A percentile compares a stretch with the other conserved stretches of the same genome.
Evolutionary conservation across 345 rosid species (phyloP).

Genomic region (Crucihimalaya himalaica): DNA sequence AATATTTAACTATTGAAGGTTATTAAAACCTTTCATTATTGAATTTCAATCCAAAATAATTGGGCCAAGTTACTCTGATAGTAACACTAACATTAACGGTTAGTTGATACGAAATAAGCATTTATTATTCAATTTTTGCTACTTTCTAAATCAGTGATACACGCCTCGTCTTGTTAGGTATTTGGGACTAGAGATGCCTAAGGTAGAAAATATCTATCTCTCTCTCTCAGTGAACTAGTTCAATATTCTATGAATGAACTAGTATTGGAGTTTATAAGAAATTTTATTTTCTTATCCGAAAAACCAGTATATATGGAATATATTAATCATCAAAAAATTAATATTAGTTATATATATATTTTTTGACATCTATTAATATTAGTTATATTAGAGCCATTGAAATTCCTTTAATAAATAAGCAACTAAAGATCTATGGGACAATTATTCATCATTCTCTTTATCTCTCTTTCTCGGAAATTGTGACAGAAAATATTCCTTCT

Average conservation of each 20-base stretch:
- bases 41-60: too few relatives aligned
- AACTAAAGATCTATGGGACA: conserved; percentile 36
- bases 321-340: neutral
- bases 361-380: too few relatives aligned
- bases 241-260: neutral
- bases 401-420: conserved; percentile 9
- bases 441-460: conserved; percentile 33
- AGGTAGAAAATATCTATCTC: neutral
- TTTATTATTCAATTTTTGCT: neutral
- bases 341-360: neutral
- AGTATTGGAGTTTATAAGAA: neutral
- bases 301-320: neutral
- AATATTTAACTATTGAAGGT: neutral
- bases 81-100: too few relatives aligned
- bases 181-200: neutral
- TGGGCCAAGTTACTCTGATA: neutral
- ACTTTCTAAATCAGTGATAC: neutral
- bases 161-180: neutral
- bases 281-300: neutral
- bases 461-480: conserved; percentile 24
- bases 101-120: neutral
- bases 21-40: neutral
- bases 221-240: neutral
- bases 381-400: neutral
- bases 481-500: conserved; percentile 39